These are phyloP conservation scores for Penicillium simplicissimum DNA, from an alignment of 495 filamentous ascomycete genomes.

Conservation along the genomic window DNA sequence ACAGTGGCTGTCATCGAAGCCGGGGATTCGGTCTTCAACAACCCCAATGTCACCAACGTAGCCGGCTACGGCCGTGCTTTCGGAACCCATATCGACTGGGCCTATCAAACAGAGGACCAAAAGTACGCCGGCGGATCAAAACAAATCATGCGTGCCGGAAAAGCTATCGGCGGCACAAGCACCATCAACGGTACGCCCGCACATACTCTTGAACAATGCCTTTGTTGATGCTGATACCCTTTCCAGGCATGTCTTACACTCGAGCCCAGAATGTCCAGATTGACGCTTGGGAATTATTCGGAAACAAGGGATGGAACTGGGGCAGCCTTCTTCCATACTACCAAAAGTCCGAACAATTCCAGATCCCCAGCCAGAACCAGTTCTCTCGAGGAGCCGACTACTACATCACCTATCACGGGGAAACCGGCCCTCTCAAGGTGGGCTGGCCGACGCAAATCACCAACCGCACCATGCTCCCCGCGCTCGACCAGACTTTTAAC, in stretches of 20 bases:
- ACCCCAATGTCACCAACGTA: constrained; percentile 51
- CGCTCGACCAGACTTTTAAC: constrained; percentile 25
- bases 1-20: constrained; percentile 56
- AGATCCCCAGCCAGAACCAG: constrained; percentile 41
- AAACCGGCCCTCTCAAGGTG: constrained; percentile 47
- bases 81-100: constrained; percentile 51
- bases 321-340: constrained; percentile 58
- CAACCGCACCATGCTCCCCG: constrained; percentile 30
- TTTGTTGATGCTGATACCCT: not conserved
- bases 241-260: constrained; percentile 50
- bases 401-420: constrained; percentile 48
- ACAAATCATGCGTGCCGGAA: constrained; percentile 47
- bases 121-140: constrained; percentile 34
- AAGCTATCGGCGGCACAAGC: constrained; percentile 54
- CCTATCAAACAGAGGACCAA: constrained; percentile 49
- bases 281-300: constrained; percentile 59
- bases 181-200: constrained; percentile 47
- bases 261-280: constrained; percentile 37
- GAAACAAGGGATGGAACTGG: constrained; percentile 69
- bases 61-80: constrained; percentile 38
- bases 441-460: constrained; percentile 41
- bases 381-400: constrained; percentile 44
- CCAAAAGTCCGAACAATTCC: constrained; percentile 45
- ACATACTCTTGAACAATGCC: not conserved
- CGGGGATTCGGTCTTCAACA: constrained; percentile 48